Percentiles rank a stretch among this genome's conserved stretches.
Conservation (phyloP, 2,329 filamentous ascomycete species). For the Daldinia sp. region DNA sequence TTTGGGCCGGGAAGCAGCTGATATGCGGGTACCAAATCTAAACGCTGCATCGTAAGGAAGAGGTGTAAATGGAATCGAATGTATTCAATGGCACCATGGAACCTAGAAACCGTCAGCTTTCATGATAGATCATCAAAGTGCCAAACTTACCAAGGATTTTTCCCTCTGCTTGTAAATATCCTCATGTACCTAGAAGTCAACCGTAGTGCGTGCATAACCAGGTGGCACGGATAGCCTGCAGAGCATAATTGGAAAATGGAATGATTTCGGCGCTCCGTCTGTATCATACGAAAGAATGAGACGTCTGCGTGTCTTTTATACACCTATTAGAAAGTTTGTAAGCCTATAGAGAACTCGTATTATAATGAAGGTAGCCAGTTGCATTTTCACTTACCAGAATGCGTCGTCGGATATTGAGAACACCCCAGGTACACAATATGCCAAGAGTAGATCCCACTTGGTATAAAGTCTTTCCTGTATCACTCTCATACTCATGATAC, state of each 20-base stretch:
- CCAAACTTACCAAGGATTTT: conserved; percentile 45
- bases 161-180: conserved; percentile 31
- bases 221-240: conserved; percentile 57
- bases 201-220: conserved; percentile 53
- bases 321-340: conserved; percentile 54
- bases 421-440: conserved; percentile 62
- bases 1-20: conserved; percentile 59
- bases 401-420: conserved; percentile 65
- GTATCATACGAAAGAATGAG: conserved; percentile 61
- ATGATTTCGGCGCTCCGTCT: conserved; percentile 52
- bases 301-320: conserved; percentile 64
- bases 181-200: conserved; percentile 44
- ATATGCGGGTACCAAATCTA: conserved; percentile 59
- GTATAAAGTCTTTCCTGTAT: conserved; percentile 58
- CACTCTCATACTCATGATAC: conserved; percentile 62
- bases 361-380: not conserved
- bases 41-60: conserved; percentile 65
- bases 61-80: conserved; percentile 64
- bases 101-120: conserved; percentile 41
- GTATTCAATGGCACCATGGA: conserved; percentile 52
- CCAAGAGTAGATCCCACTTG: conserved; percentile 54
- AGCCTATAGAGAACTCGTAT: not conserved
- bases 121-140: conserved; percentile 25
- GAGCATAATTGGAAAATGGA: conserved; percentile 53
- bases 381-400: conserved; percentile 59